Conservation (phyloP, 257 asterid species). For the Penstemon eatonii region DNA sequence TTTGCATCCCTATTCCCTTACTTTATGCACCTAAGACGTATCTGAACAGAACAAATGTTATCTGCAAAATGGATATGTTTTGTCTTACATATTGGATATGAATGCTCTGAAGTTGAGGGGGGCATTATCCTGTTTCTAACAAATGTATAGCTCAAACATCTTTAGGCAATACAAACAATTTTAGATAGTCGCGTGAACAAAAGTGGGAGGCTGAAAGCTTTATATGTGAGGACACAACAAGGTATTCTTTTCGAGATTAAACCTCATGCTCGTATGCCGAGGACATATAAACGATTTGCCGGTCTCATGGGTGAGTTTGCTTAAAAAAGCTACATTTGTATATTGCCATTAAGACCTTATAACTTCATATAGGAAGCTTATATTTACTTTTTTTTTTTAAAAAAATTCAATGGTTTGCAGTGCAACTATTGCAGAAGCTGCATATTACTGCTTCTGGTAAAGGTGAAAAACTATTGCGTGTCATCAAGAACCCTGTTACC, state of each 20-base stretch:
- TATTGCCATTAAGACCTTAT: neutral
- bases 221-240: slow-evolving; percentile 79
- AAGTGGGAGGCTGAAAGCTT: slow-evolving; percentile 72
- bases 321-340: slow-evolving; percentile 1
- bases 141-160: neutral
- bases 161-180: slow-evolving; percentile 76
- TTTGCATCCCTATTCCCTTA: neutral
- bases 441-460: slow-evolving; percentile 66
- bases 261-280: slow-evolving; percentile 88
- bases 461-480: slow-evolving; percentile 75
- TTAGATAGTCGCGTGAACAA: slow-evolving; percentile 86
- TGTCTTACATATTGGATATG: neutral
- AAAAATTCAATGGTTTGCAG: slow-evolving; percentile 34
- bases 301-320: slow-evolving; percentile 84
- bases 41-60: neutral
- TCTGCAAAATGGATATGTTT: neutral
- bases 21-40: neutral
- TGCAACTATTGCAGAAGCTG: slow-evolving; percentile 58
- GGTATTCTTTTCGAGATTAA: slow-evolving; percentile 80
- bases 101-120: neutral
- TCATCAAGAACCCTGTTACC: slow-evolving; percentile 79
- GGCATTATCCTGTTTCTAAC: slow-evolving; percentile 18
- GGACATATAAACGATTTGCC: slow-evolving; percentile 79
- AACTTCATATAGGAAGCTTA: neutral
- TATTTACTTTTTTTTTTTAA: slow-evolving; percentile 4